Base-by-base conservation (phyloP, 1,139 yeast species). In the Trichomonascaceae sp. region DNA sequence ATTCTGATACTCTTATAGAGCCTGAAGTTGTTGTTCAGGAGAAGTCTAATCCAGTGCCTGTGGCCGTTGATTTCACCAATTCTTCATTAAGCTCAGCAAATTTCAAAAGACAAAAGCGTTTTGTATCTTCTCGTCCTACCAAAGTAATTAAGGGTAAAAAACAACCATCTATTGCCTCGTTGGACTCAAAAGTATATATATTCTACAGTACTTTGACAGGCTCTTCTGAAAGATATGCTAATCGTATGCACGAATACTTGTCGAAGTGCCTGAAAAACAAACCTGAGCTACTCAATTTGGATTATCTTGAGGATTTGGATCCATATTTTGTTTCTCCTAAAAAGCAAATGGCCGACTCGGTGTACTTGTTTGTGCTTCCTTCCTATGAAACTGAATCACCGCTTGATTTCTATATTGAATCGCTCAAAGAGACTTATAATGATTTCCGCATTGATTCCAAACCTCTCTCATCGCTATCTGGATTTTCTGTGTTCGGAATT, bases 371-470 rank as follows among this genome's bases (percentile, higher is more conserved):
- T 59, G 88, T 90, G 15, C 74, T 90, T 30, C 98, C 98, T 1
- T 88, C 96, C 0, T 90, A 90, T 66, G 97, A 89, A 63, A 87
- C 91, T 0, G 97, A 90, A 69, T 87, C 95, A 1, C 96, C 97
- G 10, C 78, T 91, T 49, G 98, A 90, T 69, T 90, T 83, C 66
- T 89, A 89, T 68, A 74, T 90, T 56, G 95, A 88, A 64, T 84
- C 87, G 52, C 74, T 90, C 62, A 77, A 81, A 58, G 97, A 90
- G 55, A 88, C 95, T 0, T 82, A 81, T 59, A 84, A 85, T 59
- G 97, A 90, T 68, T 89, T 88, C 73, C 76, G 97, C 61, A 80
- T 90, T 47, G 96, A 89, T 64, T 87, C 87, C 56, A 83, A 81
- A 61, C 96, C 96, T 3, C 73, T 90, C 62, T 57, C 64, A 8